Base-by-base conservation (phyloP, 306 rosid species). In the Dicorynia guianensis region DNA sequence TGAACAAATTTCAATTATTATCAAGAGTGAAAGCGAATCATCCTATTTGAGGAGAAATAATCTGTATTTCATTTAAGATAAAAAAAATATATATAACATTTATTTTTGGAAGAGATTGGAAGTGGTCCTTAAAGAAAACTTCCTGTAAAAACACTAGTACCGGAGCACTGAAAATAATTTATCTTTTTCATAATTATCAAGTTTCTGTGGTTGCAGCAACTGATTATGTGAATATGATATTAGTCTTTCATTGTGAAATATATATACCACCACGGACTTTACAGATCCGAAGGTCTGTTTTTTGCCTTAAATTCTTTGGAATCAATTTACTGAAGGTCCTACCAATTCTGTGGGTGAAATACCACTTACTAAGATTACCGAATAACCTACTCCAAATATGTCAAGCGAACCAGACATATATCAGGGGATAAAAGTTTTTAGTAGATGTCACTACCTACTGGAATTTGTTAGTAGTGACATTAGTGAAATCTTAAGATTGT, bases 401-500 rank as follows among this genome's bases (percentile, higher is more conserved):
- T 14, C 30, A 43, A 71, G 44, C 76, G 57, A 17, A 38, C 1
- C 3, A 48, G 43, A 64, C 8, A 19, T 48, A 18, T 49, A 34
- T 11, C 17, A 48, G 39, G 64, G 11, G 5, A 49, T 8, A 38
- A 50, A 40, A 25, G 30, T 25, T 25, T 43, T 49, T 30, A 40
- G 13, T 60, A 5, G 63, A 42, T 20, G 42, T 46, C 14, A 34
- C 54, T 8, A 3, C 49, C 53, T 63, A n/a, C 48, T 18, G 42
- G 65, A 62, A 20, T 12, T 71, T 43, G 63, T 53, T 39, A 39
- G 48, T 17, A 30, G 63, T 58, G 15, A 56, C 49, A 35, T 17
- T 67, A 18, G 11, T 46, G 36, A 34, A 60, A 53, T 58, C 69
- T 54, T 46, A 25, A 38, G 46, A 30, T 76, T 53, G 67, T 54